These are phyloP conservation scores for Abelmoschus esculentus DNA, from an alignment of 345 rosid species.

Conservation along the genomic window DNA sequence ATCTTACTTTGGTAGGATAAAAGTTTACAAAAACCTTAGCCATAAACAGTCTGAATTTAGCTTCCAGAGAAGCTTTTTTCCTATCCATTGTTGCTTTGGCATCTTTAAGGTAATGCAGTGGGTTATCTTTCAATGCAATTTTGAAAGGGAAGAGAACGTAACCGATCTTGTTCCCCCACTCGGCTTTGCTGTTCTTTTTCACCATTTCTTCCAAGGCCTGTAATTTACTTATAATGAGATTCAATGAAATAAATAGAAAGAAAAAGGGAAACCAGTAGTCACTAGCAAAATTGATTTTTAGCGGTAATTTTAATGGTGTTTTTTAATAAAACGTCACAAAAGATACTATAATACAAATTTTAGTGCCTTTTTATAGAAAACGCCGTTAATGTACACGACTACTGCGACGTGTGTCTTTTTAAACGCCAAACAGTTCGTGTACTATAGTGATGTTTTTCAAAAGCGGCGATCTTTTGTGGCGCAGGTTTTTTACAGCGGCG, in stretches of 20 bases:
- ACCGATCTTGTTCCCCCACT: conserved; percentile 39
- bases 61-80: conserved; percentile 16
- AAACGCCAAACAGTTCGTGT: no score
- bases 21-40: not conserved
- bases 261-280: not conserved
- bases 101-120: conserved; percentile 24
- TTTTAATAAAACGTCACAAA: no score
- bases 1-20: conserved; percentile 8
- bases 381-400: no score
- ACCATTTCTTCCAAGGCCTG: conserved; percentile 28
- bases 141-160: conserved; percentile 26
- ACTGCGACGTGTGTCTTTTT: no score
- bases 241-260: not conserved
- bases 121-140: conserved; percentile 25
- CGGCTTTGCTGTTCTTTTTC: conserved; percentile 14
- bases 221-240: not conserved
- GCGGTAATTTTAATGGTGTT: no score
- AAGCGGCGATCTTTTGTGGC: no score
- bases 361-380: no score
- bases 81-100: conserved; percentile 26
- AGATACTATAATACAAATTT: no score
- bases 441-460: no score
- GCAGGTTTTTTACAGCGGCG: no score
- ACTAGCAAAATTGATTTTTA: no score
- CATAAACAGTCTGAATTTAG: not conserved